A percentile compares a stretch with the other conserved stretches of the same genome.
Conservation (phyloP, 2,329 filamentous ascomycete genomes). For the Trichoderma lentiforme region DNA sequence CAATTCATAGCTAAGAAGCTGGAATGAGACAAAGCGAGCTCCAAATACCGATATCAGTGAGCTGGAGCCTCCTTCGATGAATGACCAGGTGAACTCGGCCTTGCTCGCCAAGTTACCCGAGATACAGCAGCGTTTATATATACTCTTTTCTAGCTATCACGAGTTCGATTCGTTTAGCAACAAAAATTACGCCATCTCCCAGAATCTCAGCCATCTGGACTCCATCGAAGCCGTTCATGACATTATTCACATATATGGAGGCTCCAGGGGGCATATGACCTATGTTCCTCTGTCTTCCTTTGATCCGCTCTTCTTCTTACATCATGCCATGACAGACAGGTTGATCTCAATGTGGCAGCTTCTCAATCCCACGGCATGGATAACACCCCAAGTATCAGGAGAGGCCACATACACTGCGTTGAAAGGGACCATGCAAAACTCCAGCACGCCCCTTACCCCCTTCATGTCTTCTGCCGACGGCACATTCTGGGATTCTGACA, state of each 20-base stretch:
- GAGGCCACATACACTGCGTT: slow-evolving; percentile 60
- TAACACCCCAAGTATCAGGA: slow-evolving; percentile 53
- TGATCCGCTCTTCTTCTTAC: slow-evolving; percentile 76
- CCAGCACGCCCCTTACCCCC: slow-evolving; percentile 59
- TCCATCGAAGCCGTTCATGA: slow-evolving; percentile 65
- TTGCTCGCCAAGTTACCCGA: slow-evolving; percentile 45
- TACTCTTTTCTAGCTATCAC: slow-evolving; percentile 63
- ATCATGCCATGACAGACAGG: slow-evolving; percentile 74
- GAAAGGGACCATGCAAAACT: slow-evolving; percentile 51
- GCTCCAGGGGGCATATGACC: slow-evolving; percentile 63
- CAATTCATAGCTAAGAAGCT: slow-evolving; percentile 50
- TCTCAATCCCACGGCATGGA: slow-evolving; percentile 65
- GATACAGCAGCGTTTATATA: slow-evolving; percentile 62
- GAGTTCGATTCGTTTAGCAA: slow-evolving; percentile 69
- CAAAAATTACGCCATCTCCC: slow-evolving; percentile 56
- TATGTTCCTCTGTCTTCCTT: slow-evolving; percentile 71
- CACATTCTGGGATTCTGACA: slow-evolving; percentile 66
- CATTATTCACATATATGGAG: slow-evolving; percentile 58
- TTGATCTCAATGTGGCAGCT: slow-evolving; percentile 75
- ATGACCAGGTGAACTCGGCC: slow-evolving; percentile 51
- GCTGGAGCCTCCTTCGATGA: slow-evolving; percentile 48
- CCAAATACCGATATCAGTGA: slow-evolving; percentile 38
- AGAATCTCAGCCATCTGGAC: slow-evolving; percentile 51
- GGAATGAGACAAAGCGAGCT: slow-evolving; percentile 58
- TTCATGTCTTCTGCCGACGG: slow-evolving; percentile 59